Conservation (phyloP, 1,284 basidiomycete species). For the Cutaneotrichosporon mucoides region DNA sequence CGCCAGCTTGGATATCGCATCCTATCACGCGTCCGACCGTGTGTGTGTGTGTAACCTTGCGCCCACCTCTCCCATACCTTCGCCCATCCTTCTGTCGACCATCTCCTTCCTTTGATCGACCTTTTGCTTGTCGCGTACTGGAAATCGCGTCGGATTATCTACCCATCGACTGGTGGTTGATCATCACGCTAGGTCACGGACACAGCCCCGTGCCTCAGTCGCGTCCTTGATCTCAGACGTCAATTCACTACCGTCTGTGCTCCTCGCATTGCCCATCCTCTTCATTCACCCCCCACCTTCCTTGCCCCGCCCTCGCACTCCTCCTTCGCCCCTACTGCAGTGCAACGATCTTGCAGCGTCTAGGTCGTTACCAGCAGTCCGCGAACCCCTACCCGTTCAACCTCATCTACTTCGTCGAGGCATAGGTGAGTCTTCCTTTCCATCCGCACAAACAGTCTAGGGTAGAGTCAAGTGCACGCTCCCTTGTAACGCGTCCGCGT, state of each 20-base stretch:
- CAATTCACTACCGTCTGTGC: no score
- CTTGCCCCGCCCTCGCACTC: background rate
- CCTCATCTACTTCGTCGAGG: background rate
- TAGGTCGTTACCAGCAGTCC: background rate
- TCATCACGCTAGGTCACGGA: background rate
- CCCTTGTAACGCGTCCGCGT: background rate
- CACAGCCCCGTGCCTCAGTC: conserved; percentile 1
- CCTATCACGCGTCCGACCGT: no score
- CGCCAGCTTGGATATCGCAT: no score
- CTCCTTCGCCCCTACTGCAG: background rate
- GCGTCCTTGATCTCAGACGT: background rate
- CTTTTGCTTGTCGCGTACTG: no score
- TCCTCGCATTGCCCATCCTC: background rate
- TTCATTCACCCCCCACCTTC: background rate
- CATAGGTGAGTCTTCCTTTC: background rate
- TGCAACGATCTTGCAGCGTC: background rate
- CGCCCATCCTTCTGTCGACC: no score
- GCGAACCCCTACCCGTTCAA: background rate
- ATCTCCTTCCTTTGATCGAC: no score
- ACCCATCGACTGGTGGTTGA: background rate
- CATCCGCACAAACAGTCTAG: background rate
- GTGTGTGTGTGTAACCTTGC: no score
- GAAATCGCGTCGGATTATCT: no score
- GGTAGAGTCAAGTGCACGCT: background rate
- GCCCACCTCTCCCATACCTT: no score